Conservation (phyloP, 1,284 basidiomycete species). For the Anthracocystis setariae region DNA sequence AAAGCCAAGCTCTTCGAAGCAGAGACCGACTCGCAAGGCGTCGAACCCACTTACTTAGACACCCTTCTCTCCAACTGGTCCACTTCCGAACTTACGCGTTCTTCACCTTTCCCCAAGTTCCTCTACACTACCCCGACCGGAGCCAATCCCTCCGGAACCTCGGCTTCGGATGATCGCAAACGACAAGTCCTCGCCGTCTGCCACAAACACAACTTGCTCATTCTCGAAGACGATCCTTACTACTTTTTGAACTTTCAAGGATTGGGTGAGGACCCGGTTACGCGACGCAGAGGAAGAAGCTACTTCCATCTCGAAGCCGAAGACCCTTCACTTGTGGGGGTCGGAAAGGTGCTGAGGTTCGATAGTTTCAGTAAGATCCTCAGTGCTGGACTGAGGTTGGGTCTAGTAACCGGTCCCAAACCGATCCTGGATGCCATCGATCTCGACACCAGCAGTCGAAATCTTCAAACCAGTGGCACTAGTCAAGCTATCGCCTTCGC, state of each 20-base stretch:
- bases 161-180: constrained; percentile 73
- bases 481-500: constrained; percentile 81
- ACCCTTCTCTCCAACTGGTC: constrained; percentile 78
- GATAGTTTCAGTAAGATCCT: constrained; percentile 75
- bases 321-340: constrained; percentile 17
- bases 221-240: constrained; percentile 63
- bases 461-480: constrained; percentile 78
- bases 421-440: constrained; percentile 80
- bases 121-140: constrained; percentile 78
- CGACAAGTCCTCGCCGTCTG: constrained; percentile 78
- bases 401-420: constrained; percentile 83
- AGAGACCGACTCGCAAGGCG: constrained; percentile 81
- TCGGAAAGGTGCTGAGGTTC: constrained; percentile 64
- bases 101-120: constrained; percentile 76
- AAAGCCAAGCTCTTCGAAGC: constrained; percentile 71
- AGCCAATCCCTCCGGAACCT: constrained; percentile 65
- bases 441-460: constrained; percentile 76
- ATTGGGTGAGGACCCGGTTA: constrained; percentile 53
- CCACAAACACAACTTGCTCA: constrained; percentile 42
- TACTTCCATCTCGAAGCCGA: constrained; percentile 63
- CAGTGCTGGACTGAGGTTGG: constrained; percentile 71
- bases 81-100: constrained; percentile 72
- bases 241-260: constrained; percentile 59
- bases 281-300: constrained; percentile 46
- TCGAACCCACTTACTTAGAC: constrained; percentile 76